Conservation (phyloP, 2,329 filamentous ascomycete genomes). For the Epichloe aotearoae region DNA sequence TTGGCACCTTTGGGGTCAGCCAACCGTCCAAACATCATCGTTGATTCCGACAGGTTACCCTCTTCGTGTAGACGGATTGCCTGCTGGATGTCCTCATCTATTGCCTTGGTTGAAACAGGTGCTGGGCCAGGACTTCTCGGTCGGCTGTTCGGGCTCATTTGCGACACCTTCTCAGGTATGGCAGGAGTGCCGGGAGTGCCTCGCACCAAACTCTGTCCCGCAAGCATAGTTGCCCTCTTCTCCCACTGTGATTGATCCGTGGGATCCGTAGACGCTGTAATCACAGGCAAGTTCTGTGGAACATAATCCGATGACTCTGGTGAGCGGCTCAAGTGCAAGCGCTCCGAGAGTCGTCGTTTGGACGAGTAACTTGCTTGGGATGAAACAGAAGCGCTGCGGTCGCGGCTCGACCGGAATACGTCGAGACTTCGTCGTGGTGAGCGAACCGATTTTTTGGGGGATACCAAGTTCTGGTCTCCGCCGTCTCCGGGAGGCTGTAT, state of each 20-base stretch:
- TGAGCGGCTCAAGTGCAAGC: slow-evolving; percentile 51
- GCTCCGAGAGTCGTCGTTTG: slow-evolving; percentile 47
- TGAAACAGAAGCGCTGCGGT: slow-evolving; percentile 34
- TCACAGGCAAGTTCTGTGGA: slow-evolving; percentile 66
- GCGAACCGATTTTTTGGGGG: slow-evolving; percentile 15
- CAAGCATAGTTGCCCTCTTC: slow-evolving; percentile 80
- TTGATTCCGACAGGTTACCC: slow-evolving; percentile 66
- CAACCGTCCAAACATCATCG: slow-evolving; percentile 70
- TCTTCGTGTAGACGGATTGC: slow-evolving; percentile 89
- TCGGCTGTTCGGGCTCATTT: slow-evolving; percentile 11
- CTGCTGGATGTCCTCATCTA: slow-evolving; percentile 70
- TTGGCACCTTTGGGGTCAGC: slow-evolving; percentile 76
- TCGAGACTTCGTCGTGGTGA: slow-evolving; percentile 29
- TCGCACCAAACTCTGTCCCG: slow-evolving; percentile 42
- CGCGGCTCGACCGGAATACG: slow-evolving; percentile 31
- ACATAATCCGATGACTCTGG: slow-evolving; percentile 57
- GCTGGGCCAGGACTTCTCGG: slow-evolving; percentile 7
- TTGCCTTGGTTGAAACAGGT: slow-evolving; percentile 34
- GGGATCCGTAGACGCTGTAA: slow-evolving; percentile 35
- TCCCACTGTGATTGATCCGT: slow-evolving; percentile 71
- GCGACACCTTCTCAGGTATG: slow-evolving; percentile 14
- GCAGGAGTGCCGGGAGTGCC: slow-evolving; percentile 29
- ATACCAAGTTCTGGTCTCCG: slow-evolving; percentile 19
- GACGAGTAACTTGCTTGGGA: slow-evolving; percentile 26
- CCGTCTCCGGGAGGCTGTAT: slow-evolving; percentile 50